phyloP scores from a whole-genome alignment of 1,284 basidiomycete species.

The Trametes sp. region DNA sequence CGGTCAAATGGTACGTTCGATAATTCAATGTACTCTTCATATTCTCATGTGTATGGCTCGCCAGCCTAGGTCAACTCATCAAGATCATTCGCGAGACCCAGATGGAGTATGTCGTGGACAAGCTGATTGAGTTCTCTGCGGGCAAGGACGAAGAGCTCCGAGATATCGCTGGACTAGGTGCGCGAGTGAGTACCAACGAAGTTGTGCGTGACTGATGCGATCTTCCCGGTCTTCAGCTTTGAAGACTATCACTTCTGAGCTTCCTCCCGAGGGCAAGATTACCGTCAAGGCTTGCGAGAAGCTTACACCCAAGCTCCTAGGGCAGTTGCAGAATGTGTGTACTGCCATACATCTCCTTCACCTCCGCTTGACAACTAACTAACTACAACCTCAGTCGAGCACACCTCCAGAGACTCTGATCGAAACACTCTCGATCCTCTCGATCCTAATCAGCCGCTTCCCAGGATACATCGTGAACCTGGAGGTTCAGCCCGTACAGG shows the following conservation, averaged over 20 bases:
- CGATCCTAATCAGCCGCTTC: conserved; percentile 91
- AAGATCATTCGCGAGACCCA: conserved; percentile 85
- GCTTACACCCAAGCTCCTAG: conserved; percentile 85
- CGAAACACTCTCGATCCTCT: conserved; percentile 90
- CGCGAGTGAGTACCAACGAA: conserved; percentile 30
- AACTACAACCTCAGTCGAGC: conserved; percentile 51
- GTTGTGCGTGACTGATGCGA: not conserved
- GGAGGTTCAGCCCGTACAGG: conserved; percentile 67
- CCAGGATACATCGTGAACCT: conserved; percentile 72
- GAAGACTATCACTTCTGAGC: conserved; percentile 93
- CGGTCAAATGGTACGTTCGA: conserved; percentile 86
- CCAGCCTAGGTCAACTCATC: conserved; percentile 85
- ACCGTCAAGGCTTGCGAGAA: conserved; percentile 84
- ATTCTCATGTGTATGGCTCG: conserved; percentile 6
- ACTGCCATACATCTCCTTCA: not conserved
- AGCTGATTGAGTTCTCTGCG: conserved; percentile 84
- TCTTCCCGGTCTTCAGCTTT: conserved; percentile 63
- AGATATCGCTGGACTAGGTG: conserved; percentile 94
- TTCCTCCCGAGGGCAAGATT: conserved; percentile 82
- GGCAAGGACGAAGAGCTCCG: conserved; percentile 90
- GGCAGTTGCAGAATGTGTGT: conserved; percentile 75
- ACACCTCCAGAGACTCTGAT: conserved; percentile 87
- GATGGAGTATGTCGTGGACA: conserved; percentile 88
- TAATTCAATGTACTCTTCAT: not conserved
- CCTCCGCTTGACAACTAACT: not conserved